A percentile compares a stretch with the other conserved stretches of the same genome.
phyloP scores from a whole-genome alignment of 768 basidiomycete species.

The Phallus indusiatus region DNA sequence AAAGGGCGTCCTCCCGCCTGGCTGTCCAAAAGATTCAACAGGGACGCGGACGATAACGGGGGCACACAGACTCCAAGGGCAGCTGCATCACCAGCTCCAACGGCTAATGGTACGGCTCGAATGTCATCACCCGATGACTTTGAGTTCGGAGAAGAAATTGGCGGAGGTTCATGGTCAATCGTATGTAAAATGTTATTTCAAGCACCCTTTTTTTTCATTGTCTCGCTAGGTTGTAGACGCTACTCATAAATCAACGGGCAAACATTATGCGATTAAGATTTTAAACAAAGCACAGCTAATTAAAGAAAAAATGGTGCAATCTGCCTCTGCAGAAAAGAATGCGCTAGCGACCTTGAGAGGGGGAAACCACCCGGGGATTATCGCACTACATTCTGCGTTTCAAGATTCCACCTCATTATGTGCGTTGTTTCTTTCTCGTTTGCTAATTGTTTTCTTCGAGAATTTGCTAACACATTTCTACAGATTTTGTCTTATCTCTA shows the following conservation, averaged over 20 bases:
- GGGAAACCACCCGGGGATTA: conserved; percentile 26
- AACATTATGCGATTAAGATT: conserved; percentile 28
- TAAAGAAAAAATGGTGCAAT: conserved; percentile 27
- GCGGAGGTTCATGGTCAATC: conserved; percentile 27
- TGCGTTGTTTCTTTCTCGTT: conserved; percentile 12
- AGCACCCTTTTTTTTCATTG: background rate
- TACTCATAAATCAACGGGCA: conserved; percentile 15
- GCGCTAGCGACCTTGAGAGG: conserved; percentile 17
- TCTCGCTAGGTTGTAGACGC: conserved; percentile 16
- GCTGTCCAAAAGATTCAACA: background rate
- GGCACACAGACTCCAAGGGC: background rate
- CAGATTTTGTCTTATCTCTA: conserved; percentile 10
- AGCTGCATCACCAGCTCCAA: background rate
- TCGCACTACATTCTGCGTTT: conserved; percentile 28
- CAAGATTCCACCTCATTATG: conserved; percentile 27
- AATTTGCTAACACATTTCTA: background rate
- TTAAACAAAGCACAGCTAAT: conserved; percentile 29
- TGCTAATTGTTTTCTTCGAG: background rate
- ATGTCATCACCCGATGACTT: conserved; percentile 18
- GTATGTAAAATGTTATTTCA: conserved; percentile 13
- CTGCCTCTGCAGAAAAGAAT: conserved; percentile 26
- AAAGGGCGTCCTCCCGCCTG: background rate
- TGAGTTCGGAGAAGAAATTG: conserved; percentile 24
- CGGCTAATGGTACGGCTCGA: background rate
- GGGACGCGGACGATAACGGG: background rate